Percentiles rank a stretch among this genome's conserved stretches.
phyloP scores from a whole-genome alignment of 108 stramenopile species.

The Pelagomonas calceolata region DNA sequence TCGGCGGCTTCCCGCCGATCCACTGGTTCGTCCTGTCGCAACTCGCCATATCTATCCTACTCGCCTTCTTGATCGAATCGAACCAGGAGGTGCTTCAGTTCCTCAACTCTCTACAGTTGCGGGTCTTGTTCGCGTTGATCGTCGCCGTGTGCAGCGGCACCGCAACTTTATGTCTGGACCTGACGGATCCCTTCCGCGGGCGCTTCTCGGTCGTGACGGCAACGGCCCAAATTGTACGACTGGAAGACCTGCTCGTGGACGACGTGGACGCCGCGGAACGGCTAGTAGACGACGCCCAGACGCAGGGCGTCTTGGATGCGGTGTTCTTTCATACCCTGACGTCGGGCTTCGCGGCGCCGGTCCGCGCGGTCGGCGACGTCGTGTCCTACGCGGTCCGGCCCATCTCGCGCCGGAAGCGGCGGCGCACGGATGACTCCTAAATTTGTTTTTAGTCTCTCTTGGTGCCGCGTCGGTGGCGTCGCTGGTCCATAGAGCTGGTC shows the following conservation, averaged over 20 bases:
- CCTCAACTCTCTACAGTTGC: conserved; percentile 26
- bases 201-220: conserved; percentile 21
- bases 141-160: conserved; percentile 26
- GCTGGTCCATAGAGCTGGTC: too few relatives aligned
- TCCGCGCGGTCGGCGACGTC: too few relatives aligned
- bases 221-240: conserved; percentile 20
- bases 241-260: conserved; percentile 4
- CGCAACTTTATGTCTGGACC: conserved; percentile 22
- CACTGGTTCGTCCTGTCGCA: conserved; percentile 21
- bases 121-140: conserved; percentile 20
- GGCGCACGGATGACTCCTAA: too few relatives aligned
- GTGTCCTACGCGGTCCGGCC: too few relatives aligned
- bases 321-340: too few relatives aligned
- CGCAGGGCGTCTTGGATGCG: too few relatives aligned
- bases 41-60: conserved; percentile 13
- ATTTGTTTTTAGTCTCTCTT: too few relatives aligned
- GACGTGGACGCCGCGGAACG: conserved; percentile 8
- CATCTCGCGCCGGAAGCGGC: too few relatives aligned
- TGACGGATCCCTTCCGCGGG: conserved; percentile 27
- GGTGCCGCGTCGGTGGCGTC: too few relatives aligned
- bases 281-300: too few relatives aligned
- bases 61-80: conserved; percentile 25
- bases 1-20: conserved; percentile 28
- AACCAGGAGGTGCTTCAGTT: conserved; percentile 23
- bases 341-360: too few relatives aligned